Base-by-base conservation (phyloP, 495 filamentous ascomycete species). In the Aspergillus baeticus region DNA sequence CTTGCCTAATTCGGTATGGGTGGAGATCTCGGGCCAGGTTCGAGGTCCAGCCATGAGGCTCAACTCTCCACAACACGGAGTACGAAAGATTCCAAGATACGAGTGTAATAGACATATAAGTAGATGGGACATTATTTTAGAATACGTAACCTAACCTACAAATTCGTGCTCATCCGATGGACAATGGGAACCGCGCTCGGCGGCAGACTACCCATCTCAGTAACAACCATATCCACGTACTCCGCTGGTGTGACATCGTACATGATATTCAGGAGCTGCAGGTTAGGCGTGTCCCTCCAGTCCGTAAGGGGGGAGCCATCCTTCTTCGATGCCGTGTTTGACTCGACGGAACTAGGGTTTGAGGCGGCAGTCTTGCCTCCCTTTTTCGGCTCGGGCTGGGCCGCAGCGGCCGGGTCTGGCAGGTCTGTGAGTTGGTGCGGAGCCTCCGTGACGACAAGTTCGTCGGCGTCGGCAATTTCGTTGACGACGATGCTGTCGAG, bases 211-310 rank as follows among this genome's bases (percentile, higher is more conserved):
- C 93, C 94, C 76, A 91, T 87, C 73, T 98, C 94, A 2, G 91
- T 96, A 21, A 98, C 83, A 21, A 98, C 86, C 74, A 92, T 88
- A 31, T 89, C 84, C 44, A 98, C 86, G 59, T 89, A 93, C 55
- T 90, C 87, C 5, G 88, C 89, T n/a, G 89, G 91, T 10, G 94
- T 98, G 36, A 93, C 90, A 73, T 98, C 94, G 62, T 92, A 97
- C 80, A 97, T 83, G 58, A 96, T 77, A 63, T 96, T 90, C 55
- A 94, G 83, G 6, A 89, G 75, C 63, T 90, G 86, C 38, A 90
- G 69, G 51, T 85, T 84, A 14, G 80, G 73, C 13, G 80, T 78
- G 10, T 87, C 81, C 33, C 71, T 73, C 85, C 88, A 90, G 39
- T 80, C 77, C 23, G 67, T 66, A 22, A 90, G 63, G 0, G 75